Evolutionary conservation across 83 land plant species (phyloP).

Genomic region (Picea engelmannii): DNA sequence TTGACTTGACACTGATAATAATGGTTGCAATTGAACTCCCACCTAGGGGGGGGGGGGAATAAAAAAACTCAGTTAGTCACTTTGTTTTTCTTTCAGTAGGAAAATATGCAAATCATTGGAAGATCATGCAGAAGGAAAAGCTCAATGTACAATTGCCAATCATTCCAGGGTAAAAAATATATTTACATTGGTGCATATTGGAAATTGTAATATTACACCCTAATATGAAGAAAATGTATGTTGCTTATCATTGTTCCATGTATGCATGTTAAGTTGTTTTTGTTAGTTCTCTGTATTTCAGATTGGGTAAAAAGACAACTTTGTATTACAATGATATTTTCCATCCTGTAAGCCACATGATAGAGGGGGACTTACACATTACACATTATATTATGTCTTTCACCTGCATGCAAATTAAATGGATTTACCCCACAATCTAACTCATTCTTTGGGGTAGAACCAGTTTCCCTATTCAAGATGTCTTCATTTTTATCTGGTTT

Average conservation of each 20-base stretch:
- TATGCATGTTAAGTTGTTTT: too few species aligned
- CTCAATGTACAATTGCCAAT: neutral
- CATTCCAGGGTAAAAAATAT: neutral
- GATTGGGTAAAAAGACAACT: neutral
- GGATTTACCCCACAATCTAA: too few species aligned
- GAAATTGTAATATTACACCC: neutral
- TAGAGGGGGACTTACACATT: too few species aligned
- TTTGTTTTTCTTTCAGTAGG: neutral
- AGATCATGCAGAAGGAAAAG: neutral
- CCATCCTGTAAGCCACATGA: neutral
- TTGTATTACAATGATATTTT: neutral
- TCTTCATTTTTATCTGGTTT: too few species aligned
- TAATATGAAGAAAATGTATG: neutral
- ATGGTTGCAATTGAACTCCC: conserved; percentile 17
- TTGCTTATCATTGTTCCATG: neutral
- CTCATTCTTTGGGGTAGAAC: too few species aligned
- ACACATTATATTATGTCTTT: too few species aligned
- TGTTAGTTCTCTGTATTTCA: neutral
- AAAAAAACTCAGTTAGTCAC: neutral
- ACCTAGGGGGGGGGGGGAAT: neutral
- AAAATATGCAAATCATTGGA: conserved; percentile 4
- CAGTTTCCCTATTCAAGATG: too few species aligned
- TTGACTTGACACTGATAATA: conserved; percentile 21
- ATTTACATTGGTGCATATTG: neutral
- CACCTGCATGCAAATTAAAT: too few species aligned